Base-by-base conservation (phyloP, 768 basidiomycete species). In the Melanogaster broomeanus region DNA sequence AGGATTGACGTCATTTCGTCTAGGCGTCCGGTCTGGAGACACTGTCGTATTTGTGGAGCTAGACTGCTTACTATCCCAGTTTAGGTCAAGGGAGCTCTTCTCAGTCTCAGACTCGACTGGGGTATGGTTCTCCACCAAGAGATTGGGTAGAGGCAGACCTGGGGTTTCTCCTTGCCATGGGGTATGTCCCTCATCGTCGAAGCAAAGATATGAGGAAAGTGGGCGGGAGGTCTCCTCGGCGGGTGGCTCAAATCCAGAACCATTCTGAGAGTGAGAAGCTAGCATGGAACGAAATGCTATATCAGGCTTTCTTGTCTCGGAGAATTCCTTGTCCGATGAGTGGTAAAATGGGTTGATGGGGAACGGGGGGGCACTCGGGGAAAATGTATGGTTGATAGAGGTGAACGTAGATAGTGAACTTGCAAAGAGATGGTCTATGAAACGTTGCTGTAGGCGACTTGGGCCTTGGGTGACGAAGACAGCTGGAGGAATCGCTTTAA, bases 151-250 rank as follows among this genome's bases (percentile, higher is more conserved):
- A 6, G 94, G 94, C 0, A 96, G 79, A 22, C 94, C 93, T 4
- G 93, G 95, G 1, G 92, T 92, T 61, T 95, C 93, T 27, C 94
- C 93, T 72, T 93, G 90, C 90, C 90, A 93, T 50, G 90, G 74
- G 0, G 90, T 89, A 63, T 85, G 88, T 3, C 90, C 90, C 65
- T 92, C 89, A 62, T 93, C 90, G 56, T 93, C 90, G 52, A 89
- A 84, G 64, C 92, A 93, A 30, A 93, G 78, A 65, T 93, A 93
- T 0, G 88, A 89, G 2, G 88, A 85, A 0, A 85, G 81, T 38
- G 90, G 79, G 24, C 83, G 79, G 12, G 83, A 77, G 1, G 78
- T 73, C 44, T 85, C 86, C 42, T 84, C 85, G 7, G 72, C 68
- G 19, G 80, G 69, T 37, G 78, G 77, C 42, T 84, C 84, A 30